phyloP scores from a whole-genome alignment of 768 basidiomycete genomes.

The Cystofilobasidium ferigula region DNA sequence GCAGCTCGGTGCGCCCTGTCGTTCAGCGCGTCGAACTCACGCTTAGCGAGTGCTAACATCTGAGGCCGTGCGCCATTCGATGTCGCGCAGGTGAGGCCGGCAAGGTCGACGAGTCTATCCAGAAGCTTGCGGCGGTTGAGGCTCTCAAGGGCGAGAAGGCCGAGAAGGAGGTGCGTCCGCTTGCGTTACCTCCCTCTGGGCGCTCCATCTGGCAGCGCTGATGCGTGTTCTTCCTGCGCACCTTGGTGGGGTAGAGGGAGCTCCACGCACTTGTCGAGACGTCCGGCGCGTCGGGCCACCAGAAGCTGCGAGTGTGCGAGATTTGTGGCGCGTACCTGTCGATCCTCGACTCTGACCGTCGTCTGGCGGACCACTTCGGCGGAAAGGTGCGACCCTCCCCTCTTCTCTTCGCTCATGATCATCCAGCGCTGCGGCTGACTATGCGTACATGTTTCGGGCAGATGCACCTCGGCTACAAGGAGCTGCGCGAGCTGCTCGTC shows the following conservation, averaged over 20 bases:
- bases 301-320: conserved; percentile 98
- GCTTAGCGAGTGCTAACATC: background rate
- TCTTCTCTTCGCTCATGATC: conserved; percentile 12
- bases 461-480: conserved; percentile 99
- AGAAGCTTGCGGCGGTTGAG: conserved; percentile 93
- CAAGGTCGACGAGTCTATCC: conserved; percentile 98
- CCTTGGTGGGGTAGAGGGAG: conserved; percentile 66
- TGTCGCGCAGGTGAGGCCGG: conserved; percentile 71
- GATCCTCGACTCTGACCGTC: conserved; percentile 93
- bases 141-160: conserved; percentile 90
- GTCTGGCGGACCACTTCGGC: conserved; percentile 98
- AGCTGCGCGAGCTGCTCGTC: conserved; percentile 81
- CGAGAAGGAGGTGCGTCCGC: conserved; percentile 71
- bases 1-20: conserved; percentile 50
- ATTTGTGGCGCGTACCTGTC: conserved; percentile 99
- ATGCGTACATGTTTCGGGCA: conserved; percentile 34
- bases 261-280: conserved; percentile 93
- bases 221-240: conserved; percentile 2
- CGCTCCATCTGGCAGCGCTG: too few species aligned
- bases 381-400: conserved; percentile 63
- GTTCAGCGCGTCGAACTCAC: background rate
- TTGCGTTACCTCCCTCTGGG: background rate
- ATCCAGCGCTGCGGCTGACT: background rate
- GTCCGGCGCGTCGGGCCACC: conserved; percentile 97
- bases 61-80: background rate